Evolutionary conservation across 1,284 basidiomycete species (phyloP), one percentile per base, ranked within the genome.

Genomic region (Malassezia japonica): DNA sequence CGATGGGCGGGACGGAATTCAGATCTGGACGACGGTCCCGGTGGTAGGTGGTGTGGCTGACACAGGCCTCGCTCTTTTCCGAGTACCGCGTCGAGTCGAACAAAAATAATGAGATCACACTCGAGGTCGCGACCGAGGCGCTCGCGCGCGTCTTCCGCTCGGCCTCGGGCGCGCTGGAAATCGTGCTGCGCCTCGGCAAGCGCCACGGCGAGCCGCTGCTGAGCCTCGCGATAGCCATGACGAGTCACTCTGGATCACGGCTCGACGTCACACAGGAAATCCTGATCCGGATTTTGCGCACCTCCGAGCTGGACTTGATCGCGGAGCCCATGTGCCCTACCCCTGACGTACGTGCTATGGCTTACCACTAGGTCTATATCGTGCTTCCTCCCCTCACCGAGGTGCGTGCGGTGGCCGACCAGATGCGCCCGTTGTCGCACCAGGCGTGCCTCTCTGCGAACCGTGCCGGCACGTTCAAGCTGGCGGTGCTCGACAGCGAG

Each of bases 1-100:
- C 9, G 35, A 35, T 13, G 40, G 50, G 6, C 45, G 35, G 10
- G 45, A 53, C n/a, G 45, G 50, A n/a, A 46, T 48, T 4, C 50
- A 53, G 29, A 28, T 53, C 15, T 53, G 50, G 50, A 34, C 51
- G 60, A 82, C 82, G 10, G 2, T 53, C 2, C 45, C 34, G 4
- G 39, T 18, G 6, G 27, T 45, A 25, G 9, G 34, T 46, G 33
- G n/a, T n/a, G 13, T n/a, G 60, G 81, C 81, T 70, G 77, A 80
- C 7, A 9, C 50, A 76, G 75, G 78, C 81, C n/a, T 82, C 84
- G 0, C 74, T 91, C 6, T 92, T 91, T 75, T 79, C 78, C 5
- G 78, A 82, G 55, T 90, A 87, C 72, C 83, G 86, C 32, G 88
- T 92, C 58, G 85, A 90, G 68, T 89, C 86, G 13, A 89, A 89